Conservation (phyloP, 306 rosid genomes). For the Vigna angularis region DNA sequence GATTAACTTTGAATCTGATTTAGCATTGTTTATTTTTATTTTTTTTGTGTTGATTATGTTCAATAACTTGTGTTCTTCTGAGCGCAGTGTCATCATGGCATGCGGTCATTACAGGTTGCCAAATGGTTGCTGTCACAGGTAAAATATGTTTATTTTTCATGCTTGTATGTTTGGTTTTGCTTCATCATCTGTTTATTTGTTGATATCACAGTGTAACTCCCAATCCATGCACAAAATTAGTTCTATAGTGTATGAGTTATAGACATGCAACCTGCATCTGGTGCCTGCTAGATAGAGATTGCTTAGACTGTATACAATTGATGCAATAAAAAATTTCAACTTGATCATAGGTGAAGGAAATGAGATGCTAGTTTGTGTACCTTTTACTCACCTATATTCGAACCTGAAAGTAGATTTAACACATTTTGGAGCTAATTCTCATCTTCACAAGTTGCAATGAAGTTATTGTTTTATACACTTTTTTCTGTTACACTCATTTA, state of each 20-base stretch:
- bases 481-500: too few relatives aligned
- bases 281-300: slow-evolving; percentile 7
- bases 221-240: too few relatives aligned
- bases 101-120: slow-evolving; percentile 88
- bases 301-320: background rate
- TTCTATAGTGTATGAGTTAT: background rate
- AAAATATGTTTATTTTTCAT: slow-evolving; percentile 9
- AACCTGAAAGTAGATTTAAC: background rate
- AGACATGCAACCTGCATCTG: background rate
- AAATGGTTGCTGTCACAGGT: slow-evolving; percentile 94
- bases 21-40: too few relatives aligned
- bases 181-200: too few relatives aligned
- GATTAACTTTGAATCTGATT: slow-evolving; percentile 5
- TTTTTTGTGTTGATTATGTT: background rate
- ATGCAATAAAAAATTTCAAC: slow-evolving; percentile 20
- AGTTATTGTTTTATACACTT: background rate
- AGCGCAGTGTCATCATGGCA: slow-evolving; percentile 96
- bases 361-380: background rate
- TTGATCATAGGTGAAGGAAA: background rate
- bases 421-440: background rate
- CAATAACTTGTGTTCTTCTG: slow-evolving; percentile 39
- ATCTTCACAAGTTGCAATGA: background rate
- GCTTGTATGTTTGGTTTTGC: background rate
- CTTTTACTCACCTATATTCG: background rate
- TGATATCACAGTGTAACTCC: too few relatives aligned